Conservation (phyloP, 257 asterid species). For the Prunella vulgaris region DNA sequence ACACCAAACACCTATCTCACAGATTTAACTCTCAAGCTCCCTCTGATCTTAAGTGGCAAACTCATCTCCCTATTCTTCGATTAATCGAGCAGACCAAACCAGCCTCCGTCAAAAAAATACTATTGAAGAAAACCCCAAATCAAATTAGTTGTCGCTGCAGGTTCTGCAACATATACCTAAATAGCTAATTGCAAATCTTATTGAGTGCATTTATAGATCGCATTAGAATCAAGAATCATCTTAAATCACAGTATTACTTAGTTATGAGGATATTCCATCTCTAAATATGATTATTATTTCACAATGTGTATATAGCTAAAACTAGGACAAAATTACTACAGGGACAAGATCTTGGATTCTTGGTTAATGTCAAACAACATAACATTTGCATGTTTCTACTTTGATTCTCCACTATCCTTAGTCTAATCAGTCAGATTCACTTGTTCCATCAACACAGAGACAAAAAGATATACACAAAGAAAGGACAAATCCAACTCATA, state of each 20-base stretch:
- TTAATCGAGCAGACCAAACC: neutral
- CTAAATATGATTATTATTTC: neutral
- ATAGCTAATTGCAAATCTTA: neutral
- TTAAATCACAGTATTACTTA: neutral
- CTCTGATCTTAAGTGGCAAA: neutral
- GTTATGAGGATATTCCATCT: neutral
- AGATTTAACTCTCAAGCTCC: neutral
- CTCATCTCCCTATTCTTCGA: neutral
- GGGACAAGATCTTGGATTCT: neutral
- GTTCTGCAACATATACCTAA: neutral
- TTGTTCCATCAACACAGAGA: neutral
- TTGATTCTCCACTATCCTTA: neutral
- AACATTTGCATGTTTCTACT: neutral
- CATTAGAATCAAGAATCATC: neutral
- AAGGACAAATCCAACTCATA: constrained; percentile 12
- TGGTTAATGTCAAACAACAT: neutral
- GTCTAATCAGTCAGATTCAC: neutral
- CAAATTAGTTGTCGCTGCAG: neutral
- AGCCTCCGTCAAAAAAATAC: neutral
- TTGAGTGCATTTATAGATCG: neutral
- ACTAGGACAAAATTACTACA: neutral
- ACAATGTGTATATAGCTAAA: neutral
- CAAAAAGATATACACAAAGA: neutral
- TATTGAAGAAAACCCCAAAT: neutral
- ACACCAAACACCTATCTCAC: neutral